A percentile compares a stretch with the other conserved stretches of the same genome.
phyloP scores from a whole-genome alignment of 805 yeast genomes.

The Saccharomyces mikatae region DNA sequence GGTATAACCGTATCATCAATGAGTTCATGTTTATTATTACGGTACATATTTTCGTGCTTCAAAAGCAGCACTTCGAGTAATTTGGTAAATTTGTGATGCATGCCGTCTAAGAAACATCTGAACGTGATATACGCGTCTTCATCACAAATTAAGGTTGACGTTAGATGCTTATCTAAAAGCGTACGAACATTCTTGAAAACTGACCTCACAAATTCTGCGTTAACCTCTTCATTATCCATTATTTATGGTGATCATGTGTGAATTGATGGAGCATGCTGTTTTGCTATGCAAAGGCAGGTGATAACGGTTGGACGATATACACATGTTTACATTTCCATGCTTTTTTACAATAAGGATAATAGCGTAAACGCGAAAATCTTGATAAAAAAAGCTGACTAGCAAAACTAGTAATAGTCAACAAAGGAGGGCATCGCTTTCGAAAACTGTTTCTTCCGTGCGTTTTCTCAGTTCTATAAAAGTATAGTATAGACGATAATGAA shows the following conservation, averaged over 20 bases:
- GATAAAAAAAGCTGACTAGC: background rate
- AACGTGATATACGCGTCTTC: background rate
- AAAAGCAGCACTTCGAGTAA: background rate
- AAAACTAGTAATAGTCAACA: background rate
- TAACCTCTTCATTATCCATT: background rate
- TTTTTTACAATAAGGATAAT: background rate
- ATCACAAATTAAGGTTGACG: background rate
- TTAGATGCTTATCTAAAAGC: background rate
- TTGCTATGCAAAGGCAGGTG: background rate
- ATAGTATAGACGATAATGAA: conserved; percentile 37
- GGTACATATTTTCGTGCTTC: background rate
- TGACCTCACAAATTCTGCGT: background rate
- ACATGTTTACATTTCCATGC: background rate
- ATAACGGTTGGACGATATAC: background rate
- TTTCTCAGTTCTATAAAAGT: background rate
- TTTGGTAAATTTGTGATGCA: background rate
- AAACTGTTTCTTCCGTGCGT: background rate
- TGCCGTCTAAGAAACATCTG: background rate
- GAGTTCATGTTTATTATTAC: background rate
- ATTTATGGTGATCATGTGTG: background rate
- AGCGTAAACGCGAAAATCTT: background rate
- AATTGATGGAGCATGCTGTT: too few relatives aligned
- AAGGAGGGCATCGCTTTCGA: background rate
- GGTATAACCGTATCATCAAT: conserved; percentile 12
- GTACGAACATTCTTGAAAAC: background rate